Evolutionary conservation across 2,329 filamentous ascomycete species (phyloP).

Genomic region (Pseudocercospora fijiensis): DNA sequence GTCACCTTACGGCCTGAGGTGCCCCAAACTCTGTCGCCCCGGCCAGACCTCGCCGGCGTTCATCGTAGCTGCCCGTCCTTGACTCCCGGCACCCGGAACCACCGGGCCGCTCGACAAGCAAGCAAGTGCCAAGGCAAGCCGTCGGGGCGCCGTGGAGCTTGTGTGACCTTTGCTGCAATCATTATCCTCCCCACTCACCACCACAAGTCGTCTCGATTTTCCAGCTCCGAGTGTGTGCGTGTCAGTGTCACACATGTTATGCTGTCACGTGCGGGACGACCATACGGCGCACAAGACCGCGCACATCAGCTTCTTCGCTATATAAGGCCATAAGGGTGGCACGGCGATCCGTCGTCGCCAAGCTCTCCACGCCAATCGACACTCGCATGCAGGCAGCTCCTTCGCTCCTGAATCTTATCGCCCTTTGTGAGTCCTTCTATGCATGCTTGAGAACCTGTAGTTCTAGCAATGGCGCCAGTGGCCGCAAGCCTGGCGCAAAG

Average conservation of each 20-base stretch:
- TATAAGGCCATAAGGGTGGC: not conserved
- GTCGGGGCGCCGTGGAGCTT: not conserved
- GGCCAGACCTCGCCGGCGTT: not conserved
- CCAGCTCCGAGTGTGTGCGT: not conserved
- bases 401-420: slow-evolving; percentile 1
- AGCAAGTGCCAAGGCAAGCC: too few species aligned
- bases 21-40: not conserved
- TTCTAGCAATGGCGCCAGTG: slow-evolving; percentile 20
- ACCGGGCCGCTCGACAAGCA: not conserved
- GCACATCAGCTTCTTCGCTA: not conserved
- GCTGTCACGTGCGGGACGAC: not conserved
- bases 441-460: slow-evolving; percentile 2
- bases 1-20: too few species aligned
- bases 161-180: not conserved
- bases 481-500: slow-evolving; percentile 40
- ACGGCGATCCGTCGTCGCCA: not conserved
- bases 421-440: slow-evolving; percentile 1
- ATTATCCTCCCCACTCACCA: not conserved
- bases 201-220: too few species aligned
- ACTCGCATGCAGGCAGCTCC: slow-evolving; percentile 2
- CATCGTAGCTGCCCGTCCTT: not conserved
- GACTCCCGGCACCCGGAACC: not conserved
- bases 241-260: not conserved
- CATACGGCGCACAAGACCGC: not conserved
- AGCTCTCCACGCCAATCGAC: not conserved